Percentiles rank a stretch among this genome's conserved stretches.
These are phyloP conservation scores for Phytophthora parvispora DNA, from an alignment of 352 stramenopile species.

Conservation along the genomic window DNA sequence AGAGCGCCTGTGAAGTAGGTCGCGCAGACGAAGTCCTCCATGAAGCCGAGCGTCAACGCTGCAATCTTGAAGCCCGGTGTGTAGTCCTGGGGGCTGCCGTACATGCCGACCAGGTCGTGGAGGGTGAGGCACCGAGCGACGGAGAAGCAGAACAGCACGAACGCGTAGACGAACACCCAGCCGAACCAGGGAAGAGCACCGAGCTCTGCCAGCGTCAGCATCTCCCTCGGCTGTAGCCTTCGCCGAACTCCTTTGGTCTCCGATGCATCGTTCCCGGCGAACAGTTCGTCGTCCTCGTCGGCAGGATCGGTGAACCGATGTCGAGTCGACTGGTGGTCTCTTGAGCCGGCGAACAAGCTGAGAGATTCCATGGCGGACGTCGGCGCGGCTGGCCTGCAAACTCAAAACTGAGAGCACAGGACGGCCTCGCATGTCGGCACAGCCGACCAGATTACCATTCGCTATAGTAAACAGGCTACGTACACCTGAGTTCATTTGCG, in stretches of 20 bases:
- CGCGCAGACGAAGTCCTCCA: slow-evolving; percentile 52
- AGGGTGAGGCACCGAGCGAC: slow-evolving; percentile 31
- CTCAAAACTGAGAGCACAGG: too few relatives aligned
- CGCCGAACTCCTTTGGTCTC: slow-evolving; percentile 18
- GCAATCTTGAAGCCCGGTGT: slow-evolving; percentile 13
- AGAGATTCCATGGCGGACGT: too few relatives aligned
- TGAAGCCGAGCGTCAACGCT: slow-evolving; percentile 38
- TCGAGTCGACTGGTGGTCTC: slow-evolving; percentile 16
- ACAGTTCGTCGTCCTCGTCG: neutral
- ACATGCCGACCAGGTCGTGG: slow-evolving; percentile 29
- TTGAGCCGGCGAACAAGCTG: slow-evolving; percentile 4
- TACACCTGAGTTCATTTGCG: too few relatives aligned
- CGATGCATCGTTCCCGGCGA: neutral
- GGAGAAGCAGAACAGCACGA: slow-evolving; percentile 37
- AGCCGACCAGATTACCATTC: too few relatives aligned
- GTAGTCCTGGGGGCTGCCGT: slow-evolving; percentile 27
- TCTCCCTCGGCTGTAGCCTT: neutral
- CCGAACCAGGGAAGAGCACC: slow-evolving; percentile 25
- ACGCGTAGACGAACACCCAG: slow-evolving; percentile 47
- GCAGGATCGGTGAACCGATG: slow-evolving; percentile 14
- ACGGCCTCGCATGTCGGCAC: too few relatives aligned
- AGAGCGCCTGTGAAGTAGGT: slow-evolving; percentile 39
- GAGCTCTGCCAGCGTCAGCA: neutral
- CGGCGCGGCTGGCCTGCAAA: too few relatives aligned
- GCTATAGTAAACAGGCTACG: too few relatives aligned